Evolutionary conservation across 805 yeast genomes (phyloP), one percentile per base, ranked within the genome.

Genomic region (Pichia exigua): DNA sequence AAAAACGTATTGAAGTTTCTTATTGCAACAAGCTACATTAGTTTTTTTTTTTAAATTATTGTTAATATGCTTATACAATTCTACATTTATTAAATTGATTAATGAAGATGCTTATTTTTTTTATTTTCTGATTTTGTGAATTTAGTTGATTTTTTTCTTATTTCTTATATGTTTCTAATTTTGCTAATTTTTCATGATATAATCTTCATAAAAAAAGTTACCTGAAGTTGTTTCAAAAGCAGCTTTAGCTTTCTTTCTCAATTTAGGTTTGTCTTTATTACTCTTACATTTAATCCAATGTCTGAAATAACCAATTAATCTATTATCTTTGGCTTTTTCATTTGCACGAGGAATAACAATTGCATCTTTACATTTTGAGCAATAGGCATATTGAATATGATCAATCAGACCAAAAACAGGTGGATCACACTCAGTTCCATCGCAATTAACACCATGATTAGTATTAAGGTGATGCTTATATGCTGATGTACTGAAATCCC

Each of bases 381-480:
- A 49, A 24, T 32, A 40, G 21, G 52, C 28, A 28, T 42, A 21
- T 2, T 20, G 20, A 24, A n/a, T 42, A 17, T 12, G 24, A 10
- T 21, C 30, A 12, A 26, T 21, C 18, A 30, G 8, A 15, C 44
- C 52, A 13, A 54, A 21, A 27, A 48, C 35, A 4, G 71, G 69
- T 13, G 56, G 55, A 35, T 13, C 65, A 63, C 61, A 67, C 42
- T 57, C 61, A 45, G 53, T 50, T 4, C 70, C 70, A 20, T 59
- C 59, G 9, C 67, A 61, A 53, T 61, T 64, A 21, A 66, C 64
- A 8, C 70, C 69, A 48, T 67, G 71, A 24, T 63, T 62, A 46
- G 64, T 65, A 13, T 66, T 61, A 32, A 67, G 64, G 49, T 67
- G 71, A 44, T 66, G 71, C 27, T 65, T 55, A 44, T 67, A 67